phyloP scores from a whole-genome alignment of 371 early-diverging fungal genomes.

The Mycotypha africana region DNA sequence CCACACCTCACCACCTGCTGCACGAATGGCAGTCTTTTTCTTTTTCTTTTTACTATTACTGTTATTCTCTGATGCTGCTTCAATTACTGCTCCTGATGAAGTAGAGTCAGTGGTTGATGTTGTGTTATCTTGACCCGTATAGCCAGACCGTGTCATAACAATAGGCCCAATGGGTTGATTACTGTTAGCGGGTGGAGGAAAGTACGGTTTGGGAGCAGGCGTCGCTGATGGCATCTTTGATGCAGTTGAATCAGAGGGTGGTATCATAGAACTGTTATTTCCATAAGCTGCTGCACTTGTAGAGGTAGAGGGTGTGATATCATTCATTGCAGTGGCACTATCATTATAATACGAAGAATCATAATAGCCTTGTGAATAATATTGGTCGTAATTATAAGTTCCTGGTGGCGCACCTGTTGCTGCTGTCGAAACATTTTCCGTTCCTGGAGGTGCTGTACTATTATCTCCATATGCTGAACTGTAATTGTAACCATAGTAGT shows the following conservation, averaged over 20 bases:
- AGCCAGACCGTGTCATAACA: slow-evolving; percentile 12
- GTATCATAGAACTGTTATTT: too few relatives aligned
- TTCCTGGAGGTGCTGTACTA: slow-evolving; percentile 4
- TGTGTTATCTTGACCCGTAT: slow-evolving; percentile 11
- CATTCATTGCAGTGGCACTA: neutral
- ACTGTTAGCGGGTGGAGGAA: slow-evolving; percentile 10
- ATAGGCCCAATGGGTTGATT: slow-evolving; percentile 14
- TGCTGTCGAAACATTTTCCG: slow-evolving; percentile 11
- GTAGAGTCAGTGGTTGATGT: neutral
- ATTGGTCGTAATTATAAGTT: slow-evolving; percentile 27
- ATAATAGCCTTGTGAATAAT: slow-evolving; percentile 24
- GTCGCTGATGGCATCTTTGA: neutral
- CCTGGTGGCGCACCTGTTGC: slow-evolving; percentile 14
- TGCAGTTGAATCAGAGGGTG: neutral
- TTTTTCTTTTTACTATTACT: slow-evolving; percentile 28
- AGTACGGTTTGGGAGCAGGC: slow-evolving; percentile 10
- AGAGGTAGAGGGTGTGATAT: slow-evolving; percentile 6
- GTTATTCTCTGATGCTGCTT: neutral
- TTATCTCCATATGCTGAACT: slow-evolving; percentile 11
- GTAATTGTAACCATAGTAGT: slow-evolving; percentile 28
- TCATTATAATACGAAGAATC: slow-evolving; percentile 4
- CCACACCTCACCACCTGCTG: slow-evolving; percentile 94
- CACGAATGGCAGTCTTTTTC: slow-evolving; percentile 61
- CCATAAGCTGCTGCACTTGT: too few relatives aligned
- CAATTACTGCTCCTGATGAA: neutral